Percentiles rank a stretch among this genome's conserved stretches.
Conservation (phyloP, 73 alveolate genomes). For the Effrenium voratum region DNA sequence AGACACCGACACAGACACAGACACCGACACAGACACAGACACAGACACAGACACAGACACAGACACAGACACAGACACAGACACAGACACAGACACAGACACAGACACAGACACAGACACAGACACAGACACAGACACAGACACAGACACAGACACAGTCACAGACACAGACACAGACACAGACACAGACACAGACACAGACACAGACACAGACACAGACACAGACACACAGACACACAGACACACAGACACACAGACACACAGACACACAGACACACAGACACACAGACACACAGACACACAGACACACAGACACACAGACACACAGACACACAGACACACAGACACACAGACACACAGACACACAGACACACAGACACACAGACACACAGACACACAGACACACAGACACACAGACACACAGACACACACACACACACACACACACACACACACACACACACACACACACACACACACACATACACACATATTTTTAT, state of each 20-base stretch:
- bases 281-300: neutral
- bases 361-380: too few relatives aligned
- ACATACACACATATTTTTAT: too few relatives aligned
- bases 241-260: neutral
- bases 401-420: too few relatives aligned
- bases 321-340: conserved; percentile 4
- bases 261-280: neutral
- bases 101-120: conserved; percentile 4
- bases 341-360: too few relatives aligned
- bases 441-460: too few relatives aligned
- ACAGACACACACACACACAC: too few relatives aligned
- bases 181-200: conserved; percentile 4
- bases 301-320: conserved; percentile 4
- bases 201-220: conserved; percentile 4
- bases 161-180: conserved; percentile 4
- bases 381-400: too few relatives aligned
- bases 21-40: too few relatives aligned
- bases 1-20: too few relatives aligned
- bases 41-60: conserved; percentile 4
- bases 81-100: conserved; percentile 4
- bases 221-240: neutral
- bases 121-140: conserved; percentile 4
- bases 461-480: too few relatives aligned
- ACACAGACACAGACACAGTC: neutral
- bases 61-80: conserved; percentile 4